phyloP scores from a whole-genome alignment of 768 basidiomycete genomes.

The Psilocybe tampanensis region DNA sequence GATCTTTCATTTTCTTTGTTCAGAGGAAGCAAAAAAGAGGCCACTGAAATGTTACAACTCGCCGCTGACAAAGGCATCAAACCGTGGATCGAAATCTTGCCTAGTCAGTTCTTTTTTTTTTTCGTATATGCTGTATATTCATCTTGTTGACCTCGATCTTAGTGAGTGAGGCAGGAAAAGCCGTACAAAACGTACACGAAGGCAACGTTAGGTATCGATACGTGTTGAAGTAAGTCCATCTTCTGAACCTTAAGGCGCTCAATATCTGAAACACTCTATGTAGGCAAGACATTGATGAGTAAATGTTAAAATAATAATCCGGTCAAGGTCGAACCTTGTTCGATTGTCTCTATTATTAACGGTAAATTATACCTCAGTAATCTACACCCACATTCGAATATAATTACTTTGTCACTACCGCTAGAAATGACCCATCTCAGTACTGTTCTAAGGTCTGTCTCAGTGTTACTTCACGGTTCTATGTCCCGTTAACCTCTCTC shows the following conservation, averaged over 20 bases:
- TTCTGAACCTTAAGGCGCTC: background rate
- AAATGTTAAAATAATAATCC: background rate
- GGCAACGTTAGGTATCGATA: constrained; percentile 56
- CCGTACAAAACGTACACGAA: constrained; percentile 48
- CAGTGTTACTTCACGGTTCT: no score
- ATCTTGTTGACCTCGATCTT: background rate
- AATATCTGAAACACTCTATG: constrained; percentile 1
- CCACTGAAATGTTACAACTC: constrained; percentile 60
- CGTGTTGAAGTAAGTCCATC: constrained; percentile 39
- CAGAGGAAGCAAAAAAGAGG: constrained; percentile 62
- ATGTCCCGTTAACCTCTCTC: no score
- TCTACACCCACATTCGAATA: background rate
- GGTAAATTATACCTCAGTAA: background rate
- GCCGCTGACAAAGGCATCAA: constrained; percentile 55
- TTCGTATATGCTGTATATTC: background rate
- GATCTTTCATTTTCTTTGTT: constrained; percentile 28
- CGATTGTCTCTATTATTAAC: background rate
- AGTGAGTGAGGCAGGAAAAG: constrained; percentile 39
- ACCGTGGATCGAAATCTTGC: constrained; percentile 47
- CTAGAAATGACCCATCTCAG: no score
- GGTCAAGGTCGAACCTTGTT: background rate
- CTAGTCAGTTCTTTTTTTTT: constrained; percentile 28
- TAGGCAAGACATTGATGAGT: constrained; percentile 20
- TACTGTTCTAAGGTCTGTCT: no score
- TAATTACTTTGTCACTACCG: background rate